Percentiles rank a stretch among this genome's conserved stretches.
Evolutionary conservation across 495 filamentous ascomycete genomes (phyloP).

Genomic region (Neurospora sp.): DNA sequence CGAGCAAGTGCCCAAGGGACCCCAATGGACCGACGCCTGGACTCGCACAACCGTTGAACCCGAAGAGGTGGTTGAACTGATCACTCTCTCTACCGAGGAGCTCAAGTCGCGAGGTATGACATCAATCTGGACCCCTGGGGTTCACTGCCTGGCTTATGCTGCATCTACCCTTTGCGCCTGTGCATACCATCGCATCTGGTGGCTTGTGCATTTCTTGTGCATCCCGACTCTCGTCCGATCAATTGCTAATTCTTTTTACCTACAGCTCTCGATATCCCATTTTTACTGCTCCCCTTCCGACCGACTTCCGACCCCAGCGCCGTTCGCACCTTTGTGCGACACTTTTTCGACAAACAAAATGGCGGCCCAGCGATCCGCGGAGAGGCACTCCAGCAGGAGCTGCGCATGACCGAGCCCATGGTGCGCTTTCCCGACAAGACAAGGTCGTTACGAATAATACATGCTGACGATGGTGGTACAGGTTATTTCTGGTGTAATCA

Average conservation of each 20-base stretch:
- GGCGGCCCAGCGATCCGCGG: conserved; percentile 46
- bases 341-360: conserved; percentile 70
- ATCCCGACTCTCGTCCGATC: conserved; percentile 6
- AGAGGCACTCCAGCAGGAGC: conserved; percentile 67
- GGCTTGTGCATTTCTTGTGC: not conserved
- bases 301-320: conserved; percentile 85
- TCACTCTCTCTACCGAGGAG: conserved; percentile 77
- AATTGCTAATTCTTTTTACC: conserved; percentile 24
- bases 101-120: conserved; percentile 81
- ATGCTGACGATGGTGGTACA: conserved; percentile 27
- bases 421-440: conserved; percentile 38
- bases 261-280: conserved; percentile 77
- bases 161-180: conserved; percentile 6
- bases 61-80: conserved; percentile 81
- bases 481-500: conserved; percentile 89
- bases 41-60: conserved; percentile 74
- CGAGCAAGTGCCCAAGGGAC: conserved; percentile 51
- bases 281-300: conserved; percentile 91
- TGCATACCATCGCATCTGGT: not conserved
- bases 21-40: conserved; percentile 86
- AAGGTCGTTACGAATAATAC: not conserved
- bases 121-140: conserved; percentile 15
- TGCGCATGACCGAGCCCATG: conserved; percentile 90
- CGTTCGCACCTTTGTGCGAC: conserved; percentile 83
- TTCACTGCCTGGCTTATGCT: conserved; percentile 4